phyloP scores from a whole-genome alignment of 2,329 filamentous ascomycete genomes.

The Harringtonia lauricola region DNA sequence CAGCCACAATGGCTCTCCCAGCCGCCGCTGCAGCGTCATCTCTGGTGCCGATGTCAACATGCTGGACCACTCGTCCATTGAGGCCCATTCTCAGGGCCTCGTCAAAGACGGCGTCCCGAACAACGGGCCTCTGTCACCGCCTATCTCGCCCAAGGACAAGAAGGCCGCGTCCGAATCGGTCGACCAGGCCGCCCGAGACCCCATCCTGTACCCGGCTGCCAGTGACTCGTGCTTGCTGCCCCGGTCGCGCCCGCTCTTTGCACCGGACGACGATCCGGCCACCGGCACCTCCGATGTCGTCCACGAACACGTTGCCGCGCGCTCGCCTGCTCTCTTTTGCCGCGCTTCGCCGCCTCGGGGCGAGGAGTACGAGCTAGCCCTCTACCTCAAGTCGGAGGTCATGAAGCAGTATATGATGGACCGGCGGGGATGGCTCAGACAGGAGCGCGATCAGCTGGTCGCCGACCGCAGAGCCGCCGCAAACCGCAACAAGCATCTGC shows the following conservation, averaged over 20 bases:
- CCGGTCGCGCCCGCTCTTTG: conserved; percentile 40
- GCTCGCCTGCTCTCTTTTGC: conserved; percentile 30
- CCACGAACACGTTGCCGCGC: conserved; percentile 36
- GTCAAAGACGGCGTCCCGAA: conserved; percentile 17
- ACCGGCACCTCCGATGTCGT: conserved; percentile 29
- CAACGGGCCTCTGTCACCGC: conserved; percentile 40
- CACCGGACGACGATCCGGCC: conserved; percentile 10
- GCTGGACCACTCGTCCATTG: conserved; percentile 9
- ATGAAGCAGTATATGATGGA: conserved; percentile 33
- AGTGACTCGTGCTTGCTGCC: conserved; percentile 30
- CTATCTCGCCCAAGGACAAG: conserved; percentile 42
- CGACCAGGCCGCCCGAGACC: conserved; percentile 30
- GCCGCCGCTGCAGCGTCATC: conserved; percentile 2
- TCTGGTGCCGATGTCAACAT: neutral
- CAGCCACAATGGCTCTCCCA: conserved; percentile 8
- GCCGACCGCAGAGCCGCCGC: conserved; percentile 33
- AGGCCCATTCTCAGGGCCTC: neutral
- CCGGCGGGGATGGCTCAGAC: conserved; percentile 34
- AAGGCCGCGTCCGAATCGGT: conserved; percentile 14
- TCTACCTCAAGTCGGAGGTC: conserved; percentile 42
- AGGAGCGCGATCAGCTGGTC: conserved; percentile 37
- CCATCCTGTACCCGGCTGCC: conserved; percentile 42
- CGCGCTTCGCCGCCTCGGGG: conserved; percentile 33
- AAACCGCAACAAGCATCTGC: conserved; percentile 23
- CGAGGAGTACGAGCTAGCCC: conserved; percentile 41